These are phyloP conservation scores for Chaetomium globosum DNA, from an alignment of 2,329 filamentous ascomycete species.

Conservation along the genomic window DNA sequence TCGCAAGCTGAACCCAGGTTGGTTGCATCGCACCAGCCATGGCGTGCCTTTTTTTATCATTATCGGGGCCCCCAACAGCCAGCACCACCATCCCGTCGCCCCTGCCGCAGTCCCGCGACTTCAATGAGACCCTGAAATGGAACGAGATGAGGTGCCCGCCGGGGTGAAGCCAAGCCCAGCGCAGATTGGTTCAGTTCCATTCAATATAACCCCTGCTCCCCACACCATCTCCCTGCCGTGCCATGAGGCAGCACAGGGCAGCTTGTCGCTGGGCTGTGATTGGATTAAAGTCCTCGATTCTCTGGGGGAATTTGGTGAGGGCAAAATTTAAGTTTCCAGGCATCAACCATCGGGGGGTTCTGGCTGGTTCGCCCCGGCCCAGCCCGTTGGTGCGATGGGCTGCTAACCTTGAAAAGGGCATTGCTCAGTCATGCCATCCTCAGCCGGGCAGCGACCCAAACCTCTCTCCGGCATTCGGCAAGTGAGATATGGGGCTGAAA, in stretches of 20 bases:
- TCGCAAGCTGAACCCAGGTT: conserved; percentile 14
- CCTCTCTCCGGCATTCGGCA: background rate
- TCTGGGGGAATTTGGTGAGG: background rate
- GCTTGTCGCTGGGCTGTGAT: background rate
- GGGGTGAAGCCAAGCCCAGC: background rate
- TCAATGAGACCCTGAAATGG: conserved; percentile 1
- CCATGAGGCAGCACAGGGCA: conserved; percentile 10
- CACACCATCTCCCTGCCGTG: background rate
- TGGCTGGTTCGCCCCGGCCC: background rate
- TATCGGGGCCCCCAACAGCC: background rate
- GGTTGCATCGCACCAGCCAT: conserved; percentile 6
- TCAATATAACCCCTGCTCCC: conserved; percentile 6
- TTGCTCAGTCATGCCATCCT: background rate
- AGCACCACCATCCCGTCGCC: conserved; percentile 1
- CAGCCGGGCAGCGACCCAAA: background rate
- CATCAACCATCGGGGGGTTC: conserved; percentile 1
- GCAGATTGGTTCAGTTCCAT: conserved; percentile 10
- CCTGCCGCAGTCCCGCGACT: background rate
- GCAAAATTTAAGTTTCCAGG: conserved; percentile 1
- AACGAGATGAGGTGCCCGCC: conserved; percentile 15
- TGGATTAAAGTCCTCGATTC: background rate
- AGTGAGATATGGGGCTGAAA: background rate
- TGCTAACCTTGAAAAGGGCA: background rate
- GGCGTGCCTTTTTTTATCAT: conserved; percentile 19
- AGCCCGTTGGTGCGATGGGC: background rate